Percentiles rank a stretch among this genome's conserved stretches.
Conservation (phyloP, 169 alveolate genomes). For the Babesia bovis region DNA sequence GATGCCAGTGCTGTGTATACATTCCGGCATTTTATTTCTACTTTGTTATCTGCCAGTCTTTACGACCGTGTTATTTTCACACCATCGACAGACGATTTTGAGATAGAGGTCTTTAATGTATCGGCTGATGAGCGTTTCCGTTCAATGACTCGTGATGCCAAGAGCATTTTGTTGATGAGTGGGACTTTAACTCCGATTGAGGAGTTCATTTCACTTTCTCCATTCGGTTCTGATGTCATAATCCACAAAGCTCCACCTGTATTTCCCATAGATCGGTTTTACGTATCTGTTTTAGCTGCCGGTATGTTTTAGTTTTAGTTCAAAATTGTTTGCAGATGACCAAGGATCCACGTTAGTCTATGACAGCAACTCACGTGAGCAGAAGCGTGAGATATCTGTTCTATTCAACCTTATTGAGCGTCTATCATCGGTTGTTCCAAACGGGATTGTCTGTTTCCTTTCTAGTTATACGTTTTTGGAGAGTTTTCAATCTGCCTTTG, state of each 20-base stretch:
- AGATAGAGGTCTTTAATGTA: slow-evolving; percentile 34
- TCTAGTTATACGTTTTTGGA: slow-evolving; percentile 44
- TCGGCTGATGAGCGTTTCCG: slow-evolving; percentile 18
- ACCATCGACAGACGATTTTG: background rate
- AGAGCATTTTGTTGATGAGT: slow-evolving; percentile 58
- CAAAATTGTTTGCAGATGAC: slow-evolving; percentile 7
- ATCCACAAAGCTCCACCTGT: slow-evolving; percentile 56
- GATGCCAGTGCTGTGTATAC: slow-evolving; percentile 22
- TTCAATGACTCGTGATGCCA: slow-evolving; percentile 26
- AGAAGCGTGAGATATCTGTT: slow-evolving; percentile 17
- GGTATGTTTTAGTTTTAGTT: slow-evolving; percentile 17
- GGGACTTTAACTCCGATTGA: slow-evolving; percentile 67
- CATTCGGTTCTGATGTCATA: slow-evolving; percentile 18
- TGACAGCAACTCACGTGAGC: slow-evolving; percentile 38
- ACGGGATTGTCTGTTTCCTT: slow-evolving; percentile 61
- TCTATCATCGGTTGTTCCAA: slow-evolving; percentile 34
- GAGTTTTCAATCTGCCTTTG: slow-evolving; percentile 19
- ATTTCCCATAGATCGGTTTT: slow-evolving; percentile 35
- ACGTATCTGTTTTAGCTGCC: slow-evolving; percentile 24
- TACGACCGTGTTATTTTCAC: slow-evolving; percentile 46
- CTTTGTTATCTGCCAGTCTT: slow-evolving; percentile 25
- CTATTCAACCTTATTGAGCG: slow-evolving; percentile 33
- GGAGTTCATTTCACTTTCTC: slow-evolving; percentile 43
- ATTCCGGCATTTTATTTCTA: slow-evolving; percentile 30
- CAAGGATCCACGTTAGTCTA: slow-evolving; percentile 38